Evolutionary conservation across 176 grass and related monocot species (phyloP).

Genomic region (Raddia distichophylla): DNA sequence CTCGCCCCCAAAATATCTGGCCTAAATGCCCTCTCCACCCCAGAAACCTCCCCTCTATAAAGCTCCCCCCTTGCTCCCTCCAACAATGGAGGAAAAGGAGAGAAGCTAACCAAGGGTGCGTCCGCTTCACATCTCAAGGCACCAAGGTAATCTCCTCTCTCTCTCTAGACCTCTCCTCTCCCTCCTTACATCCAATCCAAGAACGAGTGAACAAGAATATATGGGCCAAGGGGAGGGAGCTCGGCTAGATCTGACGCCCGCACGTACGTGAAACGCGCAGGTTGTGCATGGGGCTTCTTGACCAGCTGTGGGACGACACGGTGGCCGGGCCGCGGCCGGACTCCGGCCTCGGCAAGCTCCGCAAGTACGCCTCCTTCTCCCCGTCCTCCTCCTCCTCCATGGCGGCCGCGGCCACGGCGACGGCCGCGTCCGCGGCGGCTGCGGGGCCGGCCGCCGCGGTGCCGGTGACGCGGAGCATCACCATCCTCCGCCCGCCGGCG

Average conservation of each 20-base stretch:
- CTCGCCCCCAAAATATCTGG: conserved; percentile 41
- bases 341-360: conserved; percentile 85
- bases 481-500: conserved; percentile 60
- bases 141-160: conserved; percentile 15
- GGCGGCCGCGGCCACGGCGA: not conserved
- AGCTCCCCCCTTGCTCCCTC: not conserved
- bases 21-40: conserved; percentile 36
- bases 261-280: conserved; percentile 28
- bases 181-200: conserved; percentile 27
- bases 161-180: not conserved
- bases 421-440: not conserved
- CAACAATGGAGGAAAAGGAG: conserved; percentile 32
- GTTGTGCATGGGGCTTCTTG: conserved; percentile 67
- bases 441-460: not conserved
- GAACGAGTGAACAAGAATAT: conserved; percentile 9
- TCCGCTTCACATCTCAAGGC: not conserved
- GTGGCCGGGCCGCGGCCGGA: conserved; percentile 82
- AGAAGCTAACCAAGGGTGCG: not conserved
- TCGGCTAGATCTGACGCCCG: not conserved
- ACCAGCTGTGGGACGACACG: conserved; percentile 98
- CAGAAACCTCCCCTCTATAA: conserved; percentile 32
- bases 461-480: conserved; percentile 73
- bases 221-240: not conserved
- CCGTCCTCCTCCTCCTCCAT: conserved; percentile 46
- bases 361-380: conserved; percentile 75